Evolutionary conservation across 1,284 basidiomycete genomes (phyloP), one percentile per base, ranked within the genome.

Genomic region (Pseudozyma flocculosa): DNA sequence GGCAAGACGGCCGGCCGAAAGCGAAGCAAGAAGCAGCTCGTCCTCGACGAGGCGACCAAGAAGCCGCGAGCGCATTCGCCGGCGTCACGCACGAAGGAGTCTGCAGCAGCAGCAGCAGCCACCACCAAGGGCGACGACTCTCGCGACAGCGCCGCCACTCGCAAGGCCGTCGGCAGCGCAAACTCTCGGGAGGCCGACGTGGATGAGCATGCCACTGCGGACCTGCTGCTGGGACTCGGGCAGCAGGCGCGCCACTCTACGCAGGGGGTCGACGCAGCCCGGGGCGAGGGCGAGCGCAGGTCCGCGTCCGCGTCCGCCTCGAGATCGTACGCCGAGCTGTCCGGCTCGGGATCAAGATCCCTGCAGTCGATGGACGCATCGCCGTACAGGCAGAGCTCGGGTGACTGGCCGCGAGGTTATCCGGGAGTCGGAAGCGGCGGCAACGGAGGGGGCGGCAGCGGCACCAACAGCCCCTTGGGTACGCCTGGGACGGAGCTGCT

Each of bases 171-270:
- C 26, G n/a, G n/a, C n/a, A n/a, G n/a, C n/a, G n/a, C n/a, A n/a
- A n/a, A n/a, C n/a, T n/a, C n/a, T n/a, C n/a, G n/a, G n/a, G 26
- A 29, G 36, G 36, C 14, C 14, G 36, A 37, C 15, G 18, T 4
- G 7, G 36, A 37, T 17, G 36, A 37, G 36, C 36, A 37, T 37
- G 36, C 36, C 7, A 37, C 36, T 7, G 65, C 56, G 15, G 48
- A 56, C 36, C 54, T 63, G 32, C 40, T 63, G 30, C 54, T 67
- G 2, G 57, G 57, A 21, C 43, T 65, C 5, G 57, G 54, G 10
- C 36, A 48, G 17, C 44, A 42, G 17, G 40, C 18, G 22, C 36
- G 36, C 26, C 26, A 29, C 26, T 29, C 26, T 5, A 5, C 5
- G 26, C 26, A 29, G 26, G 26, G 26, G 7, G 5, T 29, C 26